phyloP scores from a whole-genome alignment of 257 asterid species.

The Solanum virginianum region DNA sequence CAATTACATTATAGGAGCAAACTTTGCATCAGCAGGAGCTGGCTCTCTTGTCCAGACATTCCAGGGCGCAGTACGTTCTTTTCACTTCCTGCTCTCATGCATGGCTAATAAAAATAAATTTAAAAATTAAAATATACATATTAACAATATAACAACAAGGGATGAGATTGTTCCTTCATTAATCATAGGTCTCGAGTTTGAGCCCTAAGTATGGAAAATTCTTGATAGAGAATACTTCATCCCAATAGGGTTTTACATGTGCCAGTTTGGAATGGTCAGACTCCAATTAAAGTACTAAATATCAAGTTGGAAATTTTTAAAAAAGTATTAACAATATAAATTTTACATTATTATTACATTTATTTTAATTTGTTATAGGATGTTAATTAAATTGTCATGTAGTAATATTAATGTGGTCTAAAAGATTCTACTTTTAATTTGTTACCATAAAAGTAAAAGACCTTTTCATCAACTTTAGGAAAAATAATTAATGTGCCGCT shows the following conservation, averaged over 20 bases:
- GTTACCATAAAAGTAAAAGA: not conserved
- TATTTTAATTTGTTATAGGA: not conserved
- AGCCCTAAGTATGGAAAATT: no score
- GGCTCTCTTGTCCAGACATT: conserved; percentile 50
- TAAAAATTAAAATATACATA: no score
- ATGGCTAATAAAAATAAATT: no score
- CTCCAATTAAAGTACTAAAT: no score
- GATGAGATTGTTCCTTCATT: no score
- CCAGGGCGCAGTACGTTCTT: conserved; percentile 33
- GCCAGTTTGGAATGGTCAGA: no score
- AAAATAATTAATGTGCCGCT: not conserved
- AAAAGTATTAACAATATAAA: not conserved
- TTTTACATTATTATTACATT: not conserved
- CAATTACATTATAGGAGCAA: conserved; percentile 21
- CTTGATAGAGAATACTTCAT: no score
- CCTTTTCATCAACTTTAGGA: not conserved
- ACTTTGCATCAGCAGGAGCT: conserved; percentile 69
- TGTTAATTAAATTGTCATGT: not conserved
- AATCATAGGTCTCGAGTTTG: no score
- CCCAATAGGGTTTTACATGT: no score
- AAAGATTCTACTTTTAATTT: not conserved
- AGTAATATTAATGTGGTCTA: not conserved
- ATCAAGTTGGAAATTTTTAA: no score
- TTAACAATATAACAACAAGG: no score
- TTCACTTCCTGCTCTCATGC: not conserved